phyloP scores from a whole-genome alignment of 371 early-diverging fungal genomes.

The Lichtheimia hyalospora region DNA sequence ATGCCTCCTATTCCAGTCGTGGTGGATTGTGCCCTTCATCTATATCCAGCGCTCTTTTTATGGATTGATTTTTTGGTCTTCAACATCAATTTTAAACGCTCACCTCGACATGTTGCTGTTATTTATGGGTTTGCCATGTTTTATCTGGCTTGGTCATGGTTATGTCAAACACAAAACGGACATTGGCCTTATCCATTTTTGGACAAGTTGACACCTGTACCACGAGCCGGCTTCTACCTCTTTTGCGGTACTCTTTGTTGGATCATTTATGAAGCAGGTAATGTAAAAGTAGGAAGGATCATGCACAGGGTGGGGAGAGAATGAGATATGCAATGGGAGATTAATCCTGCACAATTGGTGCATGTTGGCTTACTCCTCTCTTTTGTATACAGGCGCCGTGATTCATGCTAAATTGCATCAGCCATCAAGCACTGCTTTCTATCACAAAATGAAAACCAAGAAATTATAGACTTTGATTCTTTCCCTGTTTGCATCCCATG shows the following conservation, averaged over 20 bases:
- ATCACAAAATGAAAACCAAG: too few species aligned
- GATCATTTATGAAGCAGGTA: constrained; percentile 46
- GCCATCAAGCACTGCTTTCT: too few species aligned
- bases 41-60: constrained; percentile 42
- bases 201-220: constrained; percentile 19
- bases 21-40: constrained; percentile 38
- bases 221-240: constrained; percentile 29
- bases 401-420: too few species aligned
- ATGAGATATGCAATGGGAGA: neutral
- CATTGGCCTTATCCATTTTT: constrained; percentile 50
- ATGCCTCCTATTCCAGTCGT: constrained; percentile 30
- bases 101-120: constrained; percentile 24
- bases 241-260: constrained; percentile 31
- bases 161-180: constrained; percentile 34
- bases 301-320: neutral
- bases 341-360: neutral
- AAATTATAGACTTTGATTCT: too few species aligned
- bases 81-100: constrained; percentile 37
- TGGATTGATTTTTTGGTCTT: constrained; percentile 48
- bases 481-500: too few species aligned
- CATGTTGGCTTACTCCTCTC: neutral
- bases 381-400: too few species aligned
- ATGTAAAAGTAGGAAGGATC: neutral
- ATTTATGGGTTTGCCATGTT: constrained; percentile 30
- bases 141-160: constrained; percentile 42